Evolutionary conservation across 2,329 filamentous ascomycete genomes (phyloP), one percentile per base, ranked within the genome.

Genomic region (Byssoonygena ceratinophila): DNA sequence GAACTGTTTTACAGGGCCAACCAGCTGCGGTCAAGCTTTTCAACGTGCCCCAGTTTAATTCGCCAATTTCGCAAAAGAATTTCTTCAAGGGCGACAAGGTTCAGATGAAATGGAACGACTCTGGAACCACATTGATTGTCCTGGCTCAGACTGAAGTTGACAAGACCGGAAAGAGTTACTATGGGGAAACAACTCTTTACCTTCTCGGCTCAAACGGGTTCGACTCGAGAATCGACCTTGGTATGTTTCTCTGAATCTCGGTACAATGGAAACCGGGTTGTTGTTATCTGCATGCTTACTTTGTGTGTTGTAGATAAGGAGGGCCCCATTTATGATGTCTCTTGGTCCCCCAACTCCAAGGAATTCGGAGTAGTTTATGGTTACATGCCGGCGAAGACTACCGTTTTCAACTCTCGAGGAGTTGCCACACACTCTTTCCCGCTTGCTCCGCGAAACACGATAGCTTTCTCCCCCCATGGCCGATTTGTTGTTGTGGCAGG

Each of bases 31-130:
- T 97, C 68, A 94, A 94, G 72, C 86, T 97, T 55, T 98, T 85
- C 75, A 88, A 91, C 60, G 86, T 97, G 32, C 91, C 92, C 39
- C 79, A 92, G 61, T 97, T 97, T 72, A 79, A 73, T 58, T 75
- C 74, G 50, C 83, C 90, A 3, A 83, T 95, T 46, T 96, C 91
- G 36, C 91, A 97, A 68, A 98, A 98, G 82, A 96, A 85, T 1
- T 98, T 98, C 68, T 98, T 89, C 81, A 98, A 98, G 76, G 90
- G 90, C 58, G 92, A 98, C 76, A 97, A 97, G 76, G 91, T 98
- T 45, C 89, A 96, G 71, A 76, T 98, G 66, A 96, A 96, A 75
- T 98, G 92, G 92, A 98, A 98, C 72, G 81, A 84, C 60, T 77
- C 88, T 57, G 92, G 92, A 50, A 95, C 90, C 34, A 91, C 84